phyloP scores from a whole-genome alignment of 306 rosid genomes.

The Arachis stenosperma region DNA sequence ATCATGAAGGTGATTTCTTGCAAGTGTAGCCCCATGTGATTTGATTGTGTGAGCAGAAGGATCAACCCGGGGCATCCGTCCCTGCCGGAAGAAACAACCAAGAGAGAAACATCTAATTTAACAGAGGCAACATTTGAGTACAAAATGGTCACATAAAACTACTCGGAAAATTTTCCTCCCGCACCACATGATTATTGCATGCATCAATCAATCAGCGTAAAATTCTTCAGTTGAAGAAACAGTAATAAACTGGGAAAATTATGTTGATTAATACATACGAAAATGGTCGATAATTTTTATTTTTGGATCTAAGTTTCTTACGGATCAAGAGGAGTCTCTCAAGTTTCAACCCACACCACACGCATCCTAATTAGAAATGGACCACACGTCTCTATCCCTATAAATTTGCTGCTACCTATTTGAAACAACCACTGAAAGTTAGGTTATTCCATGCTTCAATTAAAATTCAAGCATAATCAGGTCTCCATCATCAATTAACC shows the following conservation, averaged over 20 bases:
- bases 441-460: background rate
- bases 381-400: background rate
- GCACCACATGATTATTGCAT: slow-evolving; percentile 9
- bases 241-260: background rate
- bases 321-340: background rate
- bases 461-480: background rate
- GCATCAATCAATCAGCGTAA: background rate
- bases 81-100: slow-evolving; percentile 33
- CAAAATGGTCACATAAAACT: slow-evolving; percentile 14
- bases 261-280: background rate
- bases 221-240: background rate
- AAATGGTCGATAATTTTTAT: background rate
- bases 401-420: background rate
- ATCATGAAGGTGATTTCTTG: slow-evolving; percentile 69
- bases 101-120: background rate
- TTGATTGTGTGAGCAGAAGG: slow-evolving; percentile 63
- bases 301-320: background rate
- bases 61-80: slow-evolving; percentile 46
- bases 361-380: background rate
- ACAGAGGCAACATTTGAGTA: slow-evolving; percentile 1
- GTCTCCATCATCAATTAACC: background rate
- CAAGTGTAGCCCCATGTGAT: slow-evolving; percentile 87
- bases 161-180: slow-evolving; percentile 32
- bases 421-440: background rate
- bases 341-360: background rate